These are phyloP conservation scores for Clavispora fructus DNA, from an alignment of 805 yeast species.

Conservation along the genomic window DNA sequence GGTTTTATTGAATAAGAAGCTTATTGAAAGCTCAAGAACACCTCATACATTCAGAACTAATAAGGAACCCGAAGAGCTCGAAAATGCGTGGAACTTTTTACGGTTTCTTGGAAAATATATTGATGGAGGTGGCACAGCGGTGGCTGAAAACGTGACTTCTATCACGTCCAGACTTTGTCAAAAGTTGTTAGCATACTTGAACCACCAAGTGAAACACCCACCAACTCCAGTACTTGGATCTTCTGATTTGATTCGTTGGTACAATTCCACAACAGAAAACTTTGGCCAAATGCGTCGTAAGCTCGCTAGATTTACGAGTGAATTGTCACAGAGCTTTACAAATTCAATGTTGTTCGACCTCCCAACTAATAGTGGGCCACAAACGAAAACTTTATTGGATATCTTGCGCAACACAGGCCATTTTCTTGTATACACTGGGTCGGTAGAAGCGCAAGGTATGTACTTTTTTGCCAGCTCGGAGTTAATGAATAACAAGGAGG, in stretches of 20 bases:
- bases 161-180: conserved; percentile 64
- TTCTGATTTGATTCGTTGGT: conserved; percentile 53
- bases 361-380: conserved; percentile 36
- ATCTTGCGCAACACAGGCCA: conserved; percentile 63
- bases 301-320: conserved; percentile 68
- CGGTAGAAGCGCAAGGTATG: conserved; percentile 67
- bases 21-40: conserved; percentile 67
- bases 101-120: conserved; percentile 72
- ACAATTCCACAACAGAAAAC: conserved; percentile 60
- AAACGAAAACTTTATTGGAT: conserved; percentile 48
- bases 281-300: conserved; percentile 76
- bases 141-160: conserved; percentile 70
- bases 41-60: conserved; percentile 68
- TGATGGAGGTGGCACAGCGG: conserved; percentile 73
- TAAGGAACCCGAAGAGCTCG: conserved; percentile 87
- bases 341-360: conserved; percentile 64
- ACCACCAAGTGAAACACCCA: conserved; percentile 58
- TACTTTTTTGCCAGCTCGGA: conserved; percentile 74
- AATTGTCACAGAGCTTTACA: conserved; percentile 63
- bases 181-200: conserved; percentile 64
- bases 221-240: conserved; percentile 38
- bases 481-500: conserved; percentile 36
- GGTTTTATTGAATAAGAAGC: conserved; percentile 65
- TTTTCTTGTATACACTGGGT: conserved; percentile 69
- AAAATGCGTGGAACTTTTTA: conserved; percentile 73